Evolutionary conservation across 2,329 filamentous ascomycete genomes (phyloP).

Genomic region (Thelonectria olida): DNA sequence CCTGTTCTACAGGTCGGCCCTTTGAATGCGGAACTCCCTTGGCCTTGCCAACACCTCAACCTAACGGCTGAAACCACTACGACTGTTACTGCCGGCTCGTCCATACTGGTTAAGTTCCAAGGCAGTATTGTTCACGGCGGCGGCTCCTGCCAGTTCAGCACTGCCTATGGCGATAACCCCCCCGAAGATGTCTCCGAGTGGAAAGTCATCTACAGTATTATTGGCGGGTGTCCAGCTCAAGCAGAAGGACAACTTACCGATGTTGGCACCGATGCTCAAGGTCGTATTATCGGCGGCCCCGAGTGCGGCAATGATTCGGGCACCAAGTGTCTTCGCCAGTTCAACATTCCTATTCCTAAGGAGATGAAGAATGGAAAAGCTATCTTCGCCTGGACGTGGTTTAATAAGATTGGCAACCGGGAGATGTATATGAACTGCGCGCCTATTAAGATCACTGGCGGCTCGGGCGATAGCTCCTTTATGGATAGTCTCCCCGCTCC

Average conservation of each 20-base stretch:
- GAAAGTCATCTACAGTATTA: conserved; percentile 38
- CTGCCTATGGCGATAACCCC: conserved; percentile 34
- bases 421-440: conserved; percentile 92
- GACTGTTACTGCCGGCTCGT: conserved; percentile 32
- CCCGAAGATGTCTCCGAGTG: conserved; percentile 29
- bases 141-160: conserved; percentile 39
- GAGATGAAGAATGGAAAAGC: conserved; percentile 57
- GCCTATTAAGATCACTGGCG: conserved; percentile 66
- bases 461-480: conserved; percentile 39
- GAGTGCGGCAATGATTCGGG: conserved; percentile 33
- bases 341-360: conserved; percentile 38
- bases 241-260: conserved; percentile 30
- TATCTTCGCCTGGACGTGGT: conserved; percentile 81
- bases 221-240: conserved; percentile 38
- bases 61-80: conserved; percentile 34
- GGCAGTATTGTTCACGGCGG: conserved; percentile 40
- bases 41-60: conserved; percentile 36
- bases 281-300: conserved; percentile 29
- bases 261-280: conserved; percentile 23
- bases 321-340: conserved; percentile 37
- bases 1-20: conserved; percentile 35
- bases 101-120: conserved; percentile 39
- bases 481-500: conserved; percentile 30
- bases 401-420: conserved; percentile 79
- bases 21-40: conserved; percentile 29